Base-by-base conservation (phyloP, 108 stramenopile species). In the Stephanodiscus triporus region DNA sequence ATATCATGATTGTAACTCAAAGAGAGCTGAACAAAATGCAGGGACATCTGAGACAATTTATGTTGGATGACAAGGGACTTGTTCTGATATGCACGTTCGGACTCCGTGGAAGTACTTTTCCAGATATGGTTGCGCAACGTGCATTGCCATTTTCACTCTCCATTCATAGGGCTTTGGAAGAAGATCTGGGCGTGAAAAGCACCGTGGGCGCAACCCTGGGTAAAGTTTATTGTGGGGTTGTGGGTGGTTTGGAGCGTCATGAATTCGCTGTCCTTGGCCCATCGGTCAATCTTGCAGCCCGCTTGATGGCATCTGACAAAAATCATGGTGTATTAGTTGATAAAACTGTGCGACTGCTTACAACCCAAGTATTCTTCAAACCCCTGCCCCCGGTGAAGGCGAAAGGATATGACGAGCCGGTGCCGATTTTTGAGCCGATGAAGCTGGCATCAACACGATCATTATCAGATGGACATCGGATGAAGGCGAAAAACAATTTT, bases 71-170 rank as follows among this genome's bases (percentile, higher is more conserved):
- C 63, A 92, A 92, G 70, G 89, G 89, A 22, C 55, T 89, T 32
- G 88, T 91, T 6, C 40, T 89, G 66, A 93, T 93, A 60, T 82
- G 74, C 34, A 90, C 86, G 14, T 93, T 93, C 76, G 92, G 92
- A 36, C 77, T 93, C 9, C 83, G 89, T 10, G 88, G 89, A 0
- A 81, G 88, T 20, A 88, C 88, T 16, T 87, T 89, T 79, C 87
- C 88, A 13, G 87, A 89, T 62, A 78, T 92, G 89, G 82, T 92
- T 37, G 57, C 82, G 6, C 77, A 89, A 10, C 65, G 87, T 45
- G 91, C 85, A 9, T 63, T 92, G 13, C 91, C 91, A n/a, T 68
- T 86, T 13, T 78, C 87, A 11, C 72, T 80, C 26, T 54, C 78
- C 32, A 86, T 92, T 65, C 84, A 87, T 66, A 72, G 86, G 49